Evolutionary conservation across 495 filamentous ascomycete genomes (phyloP), one percentile per base, ranked within the genome.

Genomic region (Jackrogersella multiformis): DNA sequence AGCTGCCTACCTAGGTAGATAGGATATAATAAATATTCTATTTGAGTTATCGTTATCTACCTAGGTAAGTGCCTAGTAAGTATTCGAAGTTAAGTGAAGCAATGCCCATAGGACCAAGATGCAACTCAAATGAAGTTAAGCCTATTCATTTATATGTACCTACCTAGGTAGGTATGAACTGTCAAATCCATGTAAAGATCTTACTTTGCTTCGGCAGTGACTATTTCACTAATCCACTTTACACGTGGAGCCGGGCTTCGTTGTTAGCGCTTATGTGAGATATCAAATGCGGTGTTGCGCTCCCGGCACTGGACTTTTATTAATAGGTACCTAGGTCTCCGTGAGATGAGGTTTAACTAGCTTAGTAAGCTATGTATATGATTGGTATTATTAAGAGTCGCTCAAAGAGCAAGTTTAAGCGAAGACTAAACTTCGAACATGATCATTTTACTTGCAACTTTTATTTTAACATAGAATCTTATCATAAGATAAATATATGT

Each of bases 361-460:
- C 45, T 49, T 49, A 49, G 26, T 49, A 49, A 49, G 45, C 45
- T 49, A 49, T 49, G 32, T n/a, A 26, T 28, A 16, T 9, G 18
- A 20, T 9, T 16, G 18, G 16, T 44, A 6, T 9, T 12, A 44
- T 21, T 44, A 8, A 23, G n/a, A n/a, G n/a, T n/a, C n/a, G n/a
- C n/a, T n/a, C n/a, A n/a, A n/a, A n/a, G n/a, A n/a, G n/a, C n/a
- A n/a, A n/a, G n/a, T n/a, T 44, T 44, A 10, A 1, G 12, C 6
- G 16, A 23, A 21, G 8, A 23, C 18, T 23, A 10, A 44, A 23
- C n/a, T 44, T 20, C 18, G 41, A 44, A 3, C 20, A 6, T 13
- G 20, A n/a, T 18, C 18, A 42, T 15, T 18, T 18, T 16, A 21
- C 4, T 30, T 10, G 12, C 24, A 28, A n/a, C n/a, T n/a, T n/a